Base-by-base conservation (phyloP, 208 protist species). In the Spongospora subterranea region DNA sequence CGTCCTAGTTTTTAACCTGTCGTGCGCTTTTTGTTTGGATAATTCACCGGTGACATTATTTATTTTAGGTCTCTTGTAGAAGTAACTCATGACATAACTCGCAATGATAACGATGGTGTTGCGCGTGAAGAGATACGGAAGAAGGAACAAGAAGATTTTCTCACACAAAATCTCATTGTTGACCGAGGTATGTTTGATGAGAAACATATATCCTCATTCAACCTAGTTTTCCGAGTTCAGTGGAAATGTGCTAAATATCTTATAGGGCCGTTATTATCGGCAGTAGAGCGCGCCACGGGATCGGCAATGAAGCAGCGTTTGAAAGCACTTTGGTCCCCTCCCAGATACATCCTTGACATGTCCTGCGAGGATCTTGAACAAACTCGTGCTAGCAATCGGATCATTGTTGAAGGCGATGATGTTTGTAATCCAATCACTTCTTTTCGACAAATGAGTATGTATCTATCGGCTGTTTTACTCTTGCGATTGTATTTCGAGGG, bases 321-420 rank as follows among this genome's bases (percentile, higher is more conserved):
- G 11, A 92, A 91, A 88, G 95, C 94, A 13, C 64, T 45, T 38
- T 96, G 95, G 95, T 82, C 45, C 35, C 92, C 95, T 45, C 94
- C 94, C 1, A 0, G 20, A n/a, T 90, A 94, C 53, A 91, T 95
- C 66, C 39, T 50, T 0, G 66, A 92, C 17, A 92, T 95, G 90
- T 54, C 46, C 11, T 90, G 94, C 54, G 91, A 77, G 0, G 17
- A 92, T 46, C 46, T 40, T 13, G 50, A 91, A 40, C 89, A 40
- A 32, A 65, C 96, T 0, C 77, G 96, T 41, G 77, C 94, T 29
- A 90, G 96, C 53, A 95, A 92, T 77, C 92, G 97, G 90, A 97
- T 97, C 39, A 29, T 95, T 0, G 93, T 94, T 0, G 93, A 96
- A 39, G 96, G 96, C 46, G 95, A 96, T 0, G 91, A 95, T 82